Conservation (phyloP, 352 stramenopile species). For the Pythium brassicae region DNA sequence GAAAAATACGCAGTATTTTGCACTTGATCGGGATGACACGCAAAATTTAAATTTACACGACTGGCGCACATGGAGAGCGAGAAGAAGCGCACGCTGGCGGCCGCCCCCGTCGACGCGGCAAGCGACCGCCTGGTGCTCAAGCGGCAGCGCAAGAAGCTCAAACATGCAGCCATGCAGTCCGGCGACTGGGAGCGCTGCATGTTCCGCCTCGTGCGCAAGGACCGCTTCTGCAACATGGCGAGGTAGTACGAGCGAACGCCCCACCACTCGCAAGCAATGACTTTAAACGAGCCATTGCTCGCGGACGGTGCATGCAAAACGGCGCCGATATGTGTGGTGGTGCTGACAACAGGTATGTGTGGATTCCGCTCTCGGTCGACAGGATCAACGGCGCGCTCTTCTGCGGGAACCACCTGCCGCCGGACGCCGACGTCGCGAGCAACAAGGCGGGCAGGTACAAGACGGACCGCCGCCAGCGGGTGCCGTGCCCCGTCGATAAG, state of each 20-base stretch:
- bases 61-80: slow-evolving; percentile 10
- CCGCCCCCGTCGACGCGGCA: not conserved
- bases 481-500: slow-evolving; percentile 70
- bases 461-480: slow-evolving; percentile 36
- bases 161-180: slow-evolving; percentile 35
- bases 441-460: slow-evolving; percentile 74
- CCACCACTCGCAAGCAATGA: not conserved
- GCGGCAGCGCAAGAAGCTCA: slow-evolving; percentile 66
- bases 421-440: slow-evolving; percentile 24
- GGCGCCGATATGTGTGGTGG: too few species aligned
- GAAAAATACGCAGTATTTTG: not conserved
- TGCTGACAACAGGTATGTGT: not conserved
- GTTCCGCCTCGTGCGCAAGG: slow-evolving; percentile 76
- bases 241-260: too few species aligned
- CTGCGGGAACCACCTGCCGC: slow-evolving; percentile 74
- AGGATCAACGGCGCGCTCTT: slow-evolving; percentile 37
- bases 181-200: slow-evolving; percentile 76
- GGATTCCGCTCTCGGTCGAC: not conserved
- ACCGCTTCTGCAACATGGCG: slow-evolving; percentile 78
- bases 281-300: not conserved
- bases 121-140: slow-evolving; percentile 14
- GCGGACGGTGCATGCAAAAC: too few species aligned
- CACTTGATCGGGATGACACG: too few species aligned
- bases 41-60: not conserved
- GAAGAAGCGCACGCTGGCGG: slow-evolving; percentile 23